Conservation (phyloP, 208 protist genomes). For the Strigomonas galati region DNA sequence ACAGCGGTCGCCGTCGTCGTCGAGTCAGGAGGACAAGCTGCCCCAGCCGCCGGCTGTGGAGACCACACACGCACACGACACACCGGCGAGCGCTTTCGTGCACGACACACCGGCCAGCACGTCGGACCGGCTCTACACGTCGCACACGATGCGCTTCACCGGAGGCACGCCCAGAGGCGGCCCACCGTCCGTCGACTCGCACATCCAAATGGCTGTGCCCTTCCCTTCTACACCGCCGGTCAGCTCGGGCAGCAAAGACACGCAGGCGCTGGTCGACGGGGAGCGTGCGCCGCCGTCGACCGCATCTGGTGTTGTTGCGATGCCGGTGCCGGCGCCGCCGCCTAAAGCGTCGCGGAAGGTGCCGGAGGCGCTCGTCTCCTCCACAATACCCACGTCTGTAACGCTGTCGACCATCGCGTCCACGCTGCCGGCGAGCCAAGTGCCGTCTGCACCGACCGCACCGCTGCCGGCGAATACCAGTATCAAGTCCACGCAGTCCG, state of each 20-base stretch:
- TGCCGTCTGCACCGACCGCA: neutral
- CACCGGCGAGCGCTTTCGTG: neutral
- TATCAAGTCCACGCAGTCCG: too few species aligned
- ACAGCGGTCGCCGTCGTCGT: too few species aligned
- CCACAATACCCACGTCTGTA: too few species aligned
- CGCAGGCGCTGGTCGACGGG: neutral
- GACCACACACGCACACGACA: too few species aligned
- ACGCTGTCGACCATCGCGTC: too few species aligned
- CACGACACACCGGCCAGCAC: constrained; percentile 1
- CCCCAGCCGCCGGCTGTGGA: too few species aligned
- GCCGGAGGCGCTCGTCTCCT: too few species aligned
- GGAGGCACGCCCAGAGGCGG: constrained; percentile 4
- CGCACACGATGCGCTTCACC: constrained; percentile 6
- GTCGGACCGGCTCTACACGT: neutral
- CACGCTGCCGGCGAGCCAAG: neutral
- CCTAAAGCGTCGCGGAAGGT: too few species aligned
- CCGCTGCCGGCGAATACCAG: too few species aligned
- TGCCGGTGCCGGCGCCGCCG: too few species aligned
- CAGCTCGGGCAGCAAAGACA: neutral
- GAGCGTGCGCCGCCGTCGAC: neutral
- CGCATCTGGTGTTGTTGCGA: neutral
- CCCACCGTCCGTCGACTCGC: constrained; percentile 5
- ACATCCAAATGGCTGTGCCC: neutral
- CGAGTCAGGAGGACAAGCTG: too few species aligned
- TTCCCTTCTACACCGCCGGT: constrained; percentile 4